phyloP scores from a whole-genome alignment of 495 filamentous ascomycete genomes.

The Thermochaetoides thermophila region DNA sequence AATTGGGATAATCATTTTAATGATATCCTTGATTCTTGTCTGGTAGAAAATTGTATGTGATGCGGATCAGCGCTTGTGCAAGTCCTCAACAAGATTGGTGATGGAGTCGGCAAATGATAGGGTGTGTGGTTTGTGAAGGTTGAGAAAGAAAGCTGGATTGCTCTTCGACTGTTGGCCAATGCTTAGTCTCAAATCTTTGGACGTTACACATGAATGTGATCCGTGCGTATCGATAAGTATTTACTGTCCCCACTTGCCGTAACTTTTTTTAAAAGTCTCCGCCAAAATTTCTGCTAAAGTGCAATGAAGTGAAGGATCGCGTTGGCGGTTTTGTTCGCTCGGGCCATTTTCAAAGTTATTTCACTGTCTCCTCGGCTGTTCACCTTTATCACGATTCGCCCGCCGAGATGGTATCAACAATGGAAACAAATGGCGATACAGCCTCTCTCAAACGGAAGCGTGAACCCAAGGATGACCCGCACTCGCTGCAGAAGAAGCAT shows the following conservation, averaged over 20 bases:
- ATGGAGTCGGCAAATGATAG: too few relatives aligned
- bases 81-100: too few relatives aligned
- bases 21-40: too few relatives aligned
- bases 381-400: background rate
- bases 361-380: too few relatives aligned
- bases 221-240: conserved; percentile 16
- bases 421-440: conserved; percentile 16
- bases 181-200: conserved; percentile 10
- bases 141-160: too few relatives aligned
- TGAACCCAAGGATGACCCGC: conserved; percentile 17
- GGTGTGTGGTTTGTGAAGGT: too few relatives aligned
- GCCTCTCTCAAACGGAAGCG: conserved; percentile 22
- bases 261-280: conserved; percentile 18
- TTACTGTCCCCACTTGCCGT: conserved; percentile 12
- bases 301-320: conserved; percentile 6
- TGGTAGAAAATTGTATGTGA: background rate
- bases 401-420: conserved; percentile 10
- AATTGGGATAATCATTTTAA: conserved; percentile 90
- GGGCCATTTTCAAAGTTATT: too few relatives aligned
- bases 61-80: too few relatives aligned
- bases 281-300: conserved; percentile 21
- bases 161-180: background rate
- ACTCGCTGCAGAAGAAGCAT: conserved; percentile 13
- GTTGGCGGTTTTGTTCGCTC: conserved; percentile 1
- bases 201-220: conserved; percentile 8